A percentile compares a stretch with the other conserved stretches of the same genome.
These are phyloP conservation scores for Ophidiomyces ophidiicola DNA, from an alignment of 2,329 filamentous ascomycete genomes.

Conservation along the genomic window DNA sequence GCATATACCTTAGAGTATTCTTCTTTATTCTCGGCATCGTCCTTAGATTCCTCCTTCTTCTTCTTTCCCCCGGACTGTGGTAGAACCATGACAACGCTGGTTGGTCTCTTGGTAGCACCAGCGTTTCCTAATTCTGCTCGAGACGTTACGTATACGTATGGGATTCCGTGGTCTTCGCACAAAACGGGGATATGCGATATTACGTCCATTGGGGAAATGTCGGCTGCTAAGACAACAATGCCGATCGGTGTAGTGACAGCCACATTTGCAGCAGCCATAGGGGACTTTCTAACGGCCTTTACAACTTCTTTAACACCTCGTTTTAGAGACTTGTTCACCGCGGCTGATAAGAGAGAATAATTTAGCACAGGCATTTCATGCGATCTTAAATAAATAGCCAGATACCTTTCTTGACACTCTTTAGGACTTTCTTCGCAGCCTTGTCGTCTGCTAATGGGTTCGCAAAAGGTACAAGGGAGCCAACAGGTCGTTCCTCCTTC, in stretches of 20 bases:
- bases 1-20: slow-evolving; percentile 44
- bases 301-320: slow-evolving; percentile 98
- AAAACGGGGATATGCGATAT: slow-evolving; percentile 96
- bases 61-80: slow-evolving; percentile 40
- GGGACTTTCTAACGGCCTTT: slow-evolving; percentile 91
- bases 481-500: slow-evolving; percentile 26
- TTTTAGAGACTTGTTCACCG: slow-evolving; percentile 90
- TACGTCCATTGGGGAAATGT: slow-evolving; percentile 97
- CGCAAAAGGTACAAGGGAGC: slow-evolving; percentile 40
- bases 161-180: slow-evolving; percentile 95
- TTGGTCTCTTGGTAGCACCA: slow-evolving; percentile 88
- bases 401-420: slow-evolving; percentile 42
- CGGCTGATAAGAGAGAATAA: slow-evolving; percentile 47
- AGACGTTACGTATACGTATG: slow-evolving; percentile 88
- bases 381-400: slow-evolving; percentile 3
- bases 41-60: slow-evolving; percentile 38
- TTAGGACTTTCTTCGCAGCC: slow-evolving; percentile 40
- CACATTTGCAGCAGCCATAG: slow-evolving; percentile 53
- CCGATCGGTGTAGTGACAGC: slow-evolving; percentile 51
- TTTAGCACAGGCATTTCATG: slow-evolving; percentile 18
- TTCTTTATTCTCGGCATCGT: slow-evolving; percentile 34
- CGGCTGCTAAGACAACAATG: slow-evolving; percentile 84
- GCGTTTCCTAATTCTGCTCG: slow-evolving; percentile 88
- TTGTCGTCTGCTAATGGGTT: slow-evolving; percentile 41
- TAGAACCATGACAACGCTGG: slow-evolving; percentile 80